Evolutionary conservation across 441 rosid species (phyloP), one percentile per base, ranked within the genome.

Genomic region (Breynia disticha): DNA sequence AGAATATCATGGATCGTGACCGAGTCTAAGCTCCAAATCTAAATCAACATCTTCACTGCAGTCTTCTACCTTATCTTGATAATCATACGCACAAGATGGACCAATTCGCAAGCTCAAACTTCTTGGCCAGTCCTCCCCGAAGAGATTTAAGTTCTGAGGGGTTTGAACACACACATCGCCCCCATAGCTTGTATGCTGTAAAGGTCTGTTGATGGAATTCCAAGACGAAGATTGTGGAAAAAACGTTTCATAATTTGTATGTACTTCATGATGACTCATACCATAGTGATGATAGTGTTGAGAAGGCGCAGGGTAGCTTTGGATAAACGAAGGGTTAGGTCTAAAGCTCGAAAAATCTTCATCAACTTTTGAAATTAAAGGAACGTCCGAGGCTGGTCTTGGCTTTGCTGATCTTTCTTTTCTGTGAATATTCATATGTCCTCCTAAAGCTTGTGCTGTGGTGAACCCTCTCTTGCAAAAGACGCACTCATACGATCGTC

Each of bases 391-490:
- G 21, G 38, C 24, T 1, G 59, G 42, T 35, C 50, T 45, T 14
- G 56, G n/a, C 37, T 47, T 45, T 63, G 72, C 74, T 50, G 76
- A 65, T 44, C 82, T 71, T 52, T 83, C 81, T 60, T 72, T 78
- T 38, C 83, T 63, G 60, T 85, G 95, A 50, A 87, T 74, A 63
- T 85, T 87, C 78, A 79, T 85, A 77, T 87, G 94, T 11, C 96
- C 87, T 11, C 94, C 96, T 12, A 87, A 62, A 39, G 96, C 96
- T 63, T 87, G 94, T 4, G 88, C 86, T 19, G 73, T 82, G 48
- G 90, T 79, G 84, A 84, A 87, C 11, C 90, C 96, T 56, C 79
- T 71, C 79, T 70, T 79, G 81, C 94, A 84, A 46, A 82, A 84
- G 12, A 61, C 56, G 67, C 94, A 87, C 60, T 73, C 81, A 19